Evolutionary conservation across 2,329 filamentous ascomycete species (phyloP).

Genomic region (Tolypocladium capitatum): DNA sequence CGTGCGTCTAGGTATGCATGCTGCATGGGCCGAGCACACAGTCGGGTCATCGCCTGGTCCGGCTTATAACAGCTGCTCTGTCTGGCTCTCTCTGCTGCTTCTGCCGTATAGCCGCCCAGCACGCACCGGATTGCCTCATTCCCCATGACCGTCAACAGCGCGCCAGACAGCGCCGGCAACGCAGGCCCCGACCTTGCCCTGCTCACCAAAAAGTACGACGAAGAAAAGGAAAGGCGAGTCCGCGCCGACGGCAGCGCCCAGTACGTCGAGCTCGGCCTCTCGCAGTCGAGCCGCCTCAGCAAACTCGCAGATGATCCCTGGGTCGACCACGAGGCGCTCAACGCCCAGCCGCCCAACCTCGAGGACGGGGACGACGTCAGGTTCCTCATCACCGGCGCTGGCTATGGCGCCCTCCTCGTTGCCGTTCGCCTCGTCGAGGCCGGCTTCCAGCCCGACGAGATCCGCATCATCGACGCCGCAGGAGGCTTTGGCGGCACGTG

Average conservation of each 20-base stretch:
- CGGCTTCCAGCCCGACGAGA: constrained; percentile 16
- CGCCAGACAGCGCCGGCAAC: neutral
- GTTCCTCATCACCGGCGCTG: constrained; percentile 20
- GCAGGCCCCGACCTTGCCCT: neutral
- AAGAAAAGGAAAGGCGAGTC: constrained; percentile 20
- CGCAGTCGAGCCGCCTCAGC: constrained; percentile 7
- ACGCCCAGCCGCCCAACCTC: constrained; percentile 10
- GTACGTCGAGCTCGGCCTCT: constrained; percentile 18
- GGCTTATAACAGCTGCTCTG: too few relatives aligned
- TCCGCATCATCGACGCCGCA: constrained; percentile 27
- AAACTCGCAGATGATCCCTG: constrained; percentile 20
- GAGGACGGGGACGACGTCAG: constrained; percentile 10
- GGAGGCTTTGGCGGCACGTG: constrained; percentile 36
- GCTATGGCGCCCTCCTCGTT: constrained; percentile 20
- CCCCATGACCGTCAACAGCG: neutral
- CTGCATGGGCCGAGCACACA: too few relatives aligned
- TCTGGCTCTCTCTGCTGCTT: neutral
- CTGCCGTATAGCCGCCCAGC: too few relatives aligned
- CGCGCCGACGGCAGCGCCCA: constrained; percentile 18
- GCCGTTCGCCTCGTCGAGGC: constrained; percentile 13
- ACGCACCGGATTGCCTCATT: too few relatives aligned
- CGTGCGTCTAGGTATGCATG: too few relatives aligned
- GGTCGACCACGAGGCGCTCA: constrained; percentile 19
- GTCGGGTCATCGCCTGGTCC: too few relatives aligned
- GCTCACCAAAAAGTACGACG: constrained; percentile 15